Conservation (phyloP, 108 stramenopile species). For the Nitzschia sp. region DNA sequence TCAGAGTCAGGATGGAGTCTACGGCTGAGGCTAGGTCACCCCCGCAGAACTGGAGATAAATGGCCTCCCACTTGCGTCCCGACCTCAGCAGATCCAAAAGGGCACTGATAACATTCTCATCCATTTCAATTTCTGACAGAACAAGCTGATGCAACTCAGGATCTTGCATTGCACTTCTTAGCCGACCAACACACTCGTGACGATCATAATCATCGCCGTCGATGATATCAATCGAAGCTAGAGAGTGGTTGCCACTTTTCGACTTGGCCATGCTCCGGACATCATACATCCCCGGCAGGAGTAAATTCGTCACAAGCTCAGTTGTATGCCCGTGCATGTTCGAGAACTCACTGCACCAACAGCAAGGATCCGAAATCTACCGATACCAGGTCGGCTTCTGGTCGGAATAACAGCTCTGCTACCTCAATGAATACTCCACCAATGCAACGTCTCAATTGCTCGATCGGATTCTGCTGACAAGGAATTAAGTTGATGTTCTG, state of each 20-base stretch:
- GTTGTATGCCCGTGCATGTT: conserved; percentile 23
- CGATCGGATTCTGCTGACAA: too few species aligned
- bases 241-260: neutral
- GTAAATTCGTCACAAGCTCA: conserved; percentile 13
- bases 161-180: conserved; percentile 14
- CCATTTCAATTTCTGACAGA: conserved; percentile 18
- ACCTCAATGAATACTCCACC: too few species aligned
- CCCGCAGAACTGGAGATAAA: conserved; percentile 11
- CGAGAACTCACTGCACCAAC: neutral
- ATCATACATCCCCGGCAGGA: conserved; percentile 13
- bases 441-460: too few species aligned
- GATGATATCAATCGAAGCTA: conserved; percentile 15
- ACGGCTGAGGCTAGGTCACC: conserved; percentile 13
- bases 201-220: conserved; percentile 17
- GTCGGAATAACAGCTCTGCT: too few species aligned
- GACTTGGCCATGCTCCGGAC: conserved; percentile 2
- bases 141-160: conserved; percentile 8
- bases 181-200: neutral
- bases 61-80: conserved; percentile 2
- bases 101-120: neutral
- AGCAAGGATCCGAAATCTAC: neutral
- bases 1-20: neutral
- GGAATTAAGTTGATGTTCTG: too few species aligned
- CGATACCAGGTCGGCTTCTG: too few species aligned
- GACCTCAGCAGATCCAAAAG: conserved; percentile 11